Conservation (phyloP, 1,284 basidiomycete species). For the Cerioporus squamosus region DNA sequence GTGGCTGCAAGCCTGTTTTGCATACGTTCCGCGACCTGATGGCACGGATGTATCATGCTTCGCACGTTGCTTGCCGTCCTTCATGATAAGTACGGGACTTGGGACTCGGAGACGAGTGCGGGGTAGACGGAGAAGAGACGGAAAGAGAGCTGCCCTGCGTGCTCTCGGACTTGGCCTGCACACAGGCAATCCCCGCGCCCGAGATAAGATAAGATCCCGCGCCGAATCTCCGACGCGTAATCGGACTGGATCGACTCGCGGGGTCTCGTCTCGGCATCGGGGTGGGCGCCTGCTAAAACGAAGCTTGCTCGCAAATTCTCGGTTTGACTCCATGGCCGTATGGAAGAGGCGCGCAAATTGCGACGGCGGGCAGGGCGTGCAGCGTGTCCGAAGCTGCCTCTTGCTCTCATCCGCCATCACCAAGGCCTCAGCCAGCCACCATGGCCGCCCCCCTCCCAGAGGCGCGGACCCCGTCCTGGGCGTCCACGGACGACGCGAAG, state of each 20-base stretch:
- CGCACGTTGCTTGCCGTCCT: conserved; percentile 32
- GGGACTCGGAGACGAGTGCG: neutral
- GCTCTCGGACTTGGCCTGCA: too few relatives aligned
- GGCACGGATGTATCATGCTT: conserved; percentile 24
- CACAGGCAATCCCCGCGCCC: neutral
- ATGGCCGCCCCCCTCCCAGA: conserved; percentile 8
- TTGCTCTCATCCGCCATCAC: neutral
- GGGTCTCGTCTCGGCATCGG: too few relatives aligned
- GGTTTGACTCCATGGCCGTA: too few relatives aligned
- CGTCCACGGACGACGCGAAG: conserved; percentile 14
- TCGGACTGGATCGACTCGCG: neutral
- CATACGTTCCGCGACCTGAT: conserved; percentile 44
- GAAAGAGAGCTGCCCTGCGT: neutral
- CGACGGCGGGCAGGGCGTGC: neutral
- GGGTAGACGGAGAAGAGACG: conserved; percentile 4
- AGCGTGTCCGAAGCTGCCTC: neutral
- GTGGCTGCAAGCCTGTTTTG: conserved; percentile 54
- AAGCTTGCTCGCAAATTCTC: neutral
- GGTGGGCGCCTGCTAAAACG: conserved; percentile 1
- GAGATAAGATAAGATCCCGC: conserved; percentile 4
- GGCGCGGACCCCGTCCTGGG: conserved; percentile 14
- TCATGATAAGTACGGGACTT: conserved; percentile 26
- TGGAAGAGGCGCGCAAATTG: neutral
- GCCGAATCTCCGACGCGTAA: conserved; percentile 1
- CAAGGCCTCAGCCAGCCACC: neutral